These are phyloP conservation scores for Penicillium sp. DNA, from an alignment of 2,329 filamentous ascomycete species.

Conservation along the genomic window DNA sequence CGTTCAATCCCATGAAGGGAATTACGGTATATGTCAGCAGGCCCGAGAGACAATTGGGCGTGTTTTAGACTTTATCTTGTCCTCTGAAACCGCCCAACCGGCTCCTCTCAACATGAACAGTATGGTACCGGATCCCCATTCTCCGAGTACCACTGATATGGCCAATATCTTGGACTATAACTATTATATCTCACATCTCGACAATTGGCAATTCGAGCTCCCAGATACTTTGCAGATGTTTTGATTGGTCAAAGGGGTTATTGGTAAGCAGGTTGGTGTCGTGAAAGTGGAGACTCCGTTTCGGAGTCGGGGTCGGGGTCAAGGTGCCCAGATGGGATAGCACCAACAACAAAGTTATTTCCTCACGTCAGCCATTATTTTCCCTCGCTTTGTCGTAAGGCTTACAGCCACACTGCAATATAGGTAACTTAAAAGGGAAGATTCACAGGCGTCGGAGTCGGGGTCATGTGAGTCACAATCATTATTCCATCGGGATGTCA, in stretches of 20 bases:
- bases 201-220: slow-evolving; percentile 5
- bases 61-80: slow-evolving; percentile 13
- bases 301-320: not conserved
- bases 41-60: slow-evolving; percentile 13
- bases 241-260: not conserved
- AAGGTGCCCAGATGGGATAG: too few relatives aligned
- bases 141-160: not conserved
- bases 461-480: too few relatives aligned
- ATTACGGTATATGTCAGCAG: slow-evolving; percentile 22
- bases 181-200: slow-evolving; percentile 3
- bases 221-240: slow-evolving; percentile 1
- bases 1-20: slow-evolving; percentile 18
- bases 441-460: too few relatives aligned
- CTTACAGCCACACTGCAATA: too few relatives aligned
- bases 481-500: too few relatives aligned
- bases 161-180: slow-evolving; percentile 1
- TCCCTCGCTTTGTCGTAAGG: too few relatives aligned
- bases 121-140: not conserved
- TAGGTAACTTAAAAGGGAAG: too few relatives aligned
- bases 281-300: not conserved
- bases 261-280: too few relatives aligned
- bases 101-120: not conserved
- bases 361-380: too few relatives aligned
- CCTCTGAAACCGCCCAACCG: not conserved
- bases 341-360: too few relatives aligned